Base-by-base conservation (phyloP, 129 eudicot genomes). In the Dittrichia graveolens region DNA sequence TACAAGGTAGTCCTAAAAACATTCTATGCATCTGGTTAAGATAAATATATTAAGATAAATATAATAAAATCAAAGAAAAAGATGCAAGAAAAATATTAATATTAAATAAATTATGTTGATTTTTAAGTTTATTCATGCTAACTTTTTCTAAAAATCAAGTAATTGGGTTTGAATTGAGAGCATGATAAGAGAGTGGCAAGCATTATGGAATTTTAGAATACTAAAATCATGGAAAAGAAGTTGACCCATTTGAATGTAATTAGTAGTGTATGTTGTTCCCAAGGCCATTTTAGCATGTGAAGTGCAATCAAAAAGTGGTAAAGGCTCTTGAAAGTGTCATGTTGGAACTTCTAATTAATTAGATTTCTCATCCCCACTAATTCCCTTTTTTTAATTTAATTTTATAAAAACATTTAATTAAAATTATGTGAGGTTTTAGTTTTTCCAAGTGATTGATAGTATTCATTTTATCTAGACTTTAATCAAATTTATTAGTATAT, bases 211-310 rank as follows among this genome's bases (percentile, higher is more conserved):
- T 86, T 78, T 78, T 81, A 83, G 70, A 68, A 75, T 78, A 75
- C 82, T 45, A 83, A 88, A 81, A 78, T 72, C 83, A 81, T 63
- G 75, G 72, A 75, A 83, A 81, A 83, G 81, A 61, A 34, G 87
- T 86, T 86, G 87, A 84, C 87, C 80, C 85, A 64, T 73, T 78
- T 78, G 83, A 83, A 79, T 79, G 84, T 83, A 79, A 83, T 83
- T 83, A 86, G 78, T 80, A 81, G 81, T 44, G 74, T 24, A 71
- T 79, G 96, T 58, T 83, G 86, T 89, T 86, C 75, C 91, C 91
- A 83, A 86, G 55, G 84, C 84, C 82, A 77, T 79, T 61, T 81
- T 74, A 72, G 81, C 95, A 85, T 85, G 91, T 86, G 91, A 82
- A 78, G 76, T 70, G 78, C 85, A 76, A 81, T 79, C 74, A 78